Conservation (phyloP, 2,329 filamentous ascomycete genomes). For the Fusarium fujikuroi region DNA sequence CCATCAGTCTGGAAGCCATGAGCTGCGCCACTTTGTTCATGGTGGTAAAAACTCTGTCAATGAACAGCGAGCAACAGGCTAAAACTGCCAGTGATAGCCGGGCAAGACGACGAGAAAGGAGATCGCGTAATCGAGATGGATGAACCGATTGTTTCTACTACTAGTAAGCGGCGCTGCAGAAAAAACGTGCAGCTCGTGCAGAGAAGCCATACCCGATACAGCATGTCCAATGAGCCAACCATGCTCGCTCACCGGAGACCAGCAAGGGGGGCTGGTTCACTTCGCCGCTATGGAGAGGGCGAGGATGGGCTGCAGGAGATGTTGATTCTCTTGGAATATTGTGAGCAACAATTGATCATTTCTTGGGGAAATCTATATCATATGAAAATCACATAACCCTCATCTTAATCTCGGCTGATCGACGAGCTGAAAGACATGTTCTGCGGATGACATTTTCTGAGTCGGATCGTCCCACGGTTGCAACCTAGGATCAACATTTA, state of each 20-base stretch:
- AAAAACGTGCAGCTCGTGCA: conserved; percentile 23
- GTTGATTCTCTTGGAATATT: background rate
- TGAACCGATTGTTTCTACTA: conserved; percentile 8
- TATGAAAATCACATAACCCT: background rate
- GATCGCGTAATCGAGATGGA: conserved; percentile 28
- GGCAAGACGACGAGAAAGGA: conserved; percentile 31
- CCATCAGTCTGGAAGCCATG: conserved; percentile 13
- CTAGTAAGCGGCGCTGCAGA: background rate
- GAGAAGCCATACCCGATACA: conserved; percentile 40
- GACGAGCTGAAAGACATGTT: conserved; percentile 6
- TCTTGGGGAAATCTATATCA: background rate
- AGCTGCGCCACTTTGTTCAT: background rate
- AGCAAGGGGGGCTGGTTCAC: conserved; percentile 8
- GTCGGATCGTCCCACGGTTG: conserved; percentile 5
- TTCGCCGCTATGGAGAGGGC: conserved; percentile 20
- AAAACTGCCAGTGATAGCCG: conserved; percentile 11
- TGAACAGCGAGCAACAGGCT: conserved; percentile 6
- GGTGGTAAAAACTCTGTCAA: background rate
- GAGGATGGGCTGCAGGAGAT: conserved; percentile 1
- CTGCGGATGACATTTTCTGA: conserved; percentile 11
- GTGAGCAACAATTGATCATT: background rate
- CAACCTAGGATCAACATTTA: conserved; percentile 13
- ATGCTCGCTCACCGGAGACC: conserved; percentile 31
- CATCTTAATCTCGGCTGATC: conserved; percentile 24
- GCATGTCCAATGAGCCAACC: conserved; percentile 42